These are phyloP conservation scores for Nasturtium officinale DNA, from an alignment of 345 rosid species.

Conservation along the genomic window DNA sequence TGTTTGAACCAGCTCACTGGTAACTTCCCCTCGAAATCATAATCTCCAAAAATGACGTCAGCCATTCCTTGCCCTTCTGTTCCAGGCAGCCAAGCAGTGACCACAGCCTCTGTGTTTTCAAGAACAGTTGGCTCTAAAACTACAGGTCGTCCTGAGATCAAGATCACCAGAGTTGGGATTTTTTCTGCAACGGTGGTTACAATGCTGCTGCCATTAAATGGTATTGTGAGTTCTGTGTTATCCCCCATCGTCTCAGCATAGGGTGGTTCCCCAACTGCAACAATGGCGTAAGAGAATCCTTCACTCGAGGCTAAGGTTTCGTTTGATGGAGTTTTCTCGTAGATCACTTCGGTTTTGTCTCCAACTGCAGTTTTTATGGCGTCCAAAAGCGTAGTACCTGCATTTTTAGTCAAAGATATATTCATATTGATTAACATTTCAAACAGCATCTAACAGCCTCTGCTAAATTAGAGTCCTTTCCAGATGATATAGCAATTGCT, in stretches of 20 bases:
- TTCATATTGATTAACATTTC: not conserved
- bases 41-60: conserved; percentile 44
- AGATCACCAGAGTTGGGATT: conserved; percentile 66
- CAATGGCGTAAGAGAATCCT: conserved; percentile 68
- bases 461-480: not conserved
- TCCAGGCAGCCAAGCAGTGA: conserved; percentile 52
- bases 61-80: conserved; percentile 44
- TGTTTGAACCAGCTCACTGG: conserved; percentile 46
- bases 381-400: conserved; percentile 84
- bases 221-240: conserved; percentile 58
- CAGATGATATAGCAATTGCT: not conserved
- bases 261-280: conserved; percentile 79
- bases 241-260: conserved; percentile 77
- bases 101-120: conserved; percentile 63
- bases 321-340: conserved; percentile 62
- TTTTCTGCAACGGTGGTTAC: conserved; percentile 55
- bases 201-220: conserved; percentile 57
- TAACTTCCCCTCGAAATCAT: conserved; percentile 41
- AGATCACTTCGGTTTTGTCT: conserved; percentile 64
- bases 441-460: not conserved
- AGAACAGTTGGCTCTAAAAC: conserved; percentile 57
- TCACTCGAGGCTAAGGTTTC: conserved; percentile 50
- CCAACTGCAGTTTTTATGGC: conserved; percentile 72
- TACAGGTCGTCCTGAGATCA: conserved; percentile 80
- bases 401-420: conserved; percentile 6